These are phyloP conservation scores for Daldinia eschscholtzii DNA, from an alignment of 2,329 filamentous ascomycete genomes.

Conservation along the genomic window DNA sequence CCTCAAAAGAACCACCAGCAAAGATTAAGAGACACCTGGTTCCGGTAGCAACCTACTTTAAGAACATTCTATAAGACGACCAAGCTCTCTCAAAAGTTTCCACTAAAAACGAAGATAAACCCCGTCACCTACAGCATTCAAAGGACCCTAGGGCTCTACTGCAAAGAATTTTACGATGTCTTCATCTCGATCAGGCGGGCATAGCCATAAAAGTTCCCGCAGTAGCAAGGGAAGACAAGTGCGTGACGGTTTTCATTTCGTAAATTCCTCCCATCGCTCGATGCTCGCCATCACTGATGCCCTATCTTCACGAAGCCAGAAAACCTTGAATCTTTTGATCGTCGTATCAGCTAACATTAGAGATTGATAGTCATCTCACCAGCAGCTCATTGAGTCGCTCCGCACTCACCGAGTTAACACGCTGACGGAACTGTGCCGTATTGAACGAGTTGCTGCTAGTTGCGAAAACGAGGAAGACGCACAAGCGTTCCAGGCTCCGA, in stretches of 20 bases:
- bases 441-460: constrained; percentile 74
- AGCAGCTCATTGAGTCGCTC: constrained; percentile 72
- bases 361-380: constrained; percentile 52
- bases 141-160: constrained; percentile 1
- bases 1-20: background rate
- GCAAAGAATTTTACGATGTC: constrained; percentile 45
- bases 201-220: constrained; percentile 44
- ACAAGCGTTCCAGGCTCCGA: constrained; percentile 69
- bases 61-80: background rate
- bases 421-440: constrained; percentile 76
- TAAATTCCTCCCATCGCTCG: constrained; percentile 35
- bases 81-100: background rate
- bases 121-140: background rate
- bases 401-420: constrained; percentile 78
- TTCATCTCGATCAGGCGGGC: constrained; percentile 48
- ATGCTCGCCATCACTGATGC: constrained; percentile 7
- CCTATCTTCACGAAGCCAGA: background rate
- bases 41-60: background rate
- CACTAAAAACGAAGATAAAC: background rate
- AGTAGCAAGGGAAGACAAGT: constrained; percentile 51
- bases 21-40: background rate
- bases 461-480: constrained; percentile 70
- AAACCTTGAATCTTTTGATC: background rate
- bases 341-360: constrained; percentile 18
- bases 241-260: constrained; percentile 50